Evolutionary conservation across 306 rosid species (phyloP).

Genomic region (Vigna angularis): DNA sequence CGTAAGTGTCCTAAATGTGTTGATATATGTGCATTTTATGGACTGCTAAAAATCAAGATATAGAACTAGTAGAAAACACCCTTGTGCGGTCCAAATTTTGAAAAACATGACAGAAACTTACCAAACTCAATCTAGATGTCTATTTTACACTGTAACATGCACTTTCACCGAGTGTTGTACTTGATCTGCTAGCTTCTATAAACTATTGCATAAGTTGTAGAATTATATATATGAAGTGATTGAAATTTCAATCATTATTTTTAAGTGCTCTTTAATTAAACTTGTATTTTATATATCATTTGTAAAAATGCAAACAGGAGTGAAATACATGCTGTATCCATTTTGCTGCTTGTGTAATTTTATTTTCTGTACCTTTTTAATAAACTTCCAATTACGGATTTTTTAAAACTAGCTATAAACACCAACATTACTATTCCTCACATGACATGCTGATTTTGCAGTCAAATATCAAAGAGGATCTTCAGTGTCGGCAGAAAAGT

Average conservation of each 20-base stretch:
- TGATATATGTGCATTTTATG: background rate
- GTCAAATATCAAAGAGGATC: too few relatives aligned
- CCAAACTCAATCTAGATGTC: background rate
- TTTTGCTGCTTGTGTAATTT: background rate
- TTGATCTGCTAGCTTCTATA: background rate
- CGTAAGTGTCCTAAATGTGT: slow-evolving; percentile 1
- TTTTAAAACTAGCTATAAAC: background rate
- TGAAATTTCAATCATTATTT: background rate
- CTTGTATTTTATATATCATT: background rate
- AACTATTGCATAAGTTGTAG: background rate
- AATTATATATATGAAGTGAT: background rate
- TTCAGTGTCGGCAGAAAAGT: too few relatives aligned
- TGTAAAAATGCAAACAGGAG: background rate
- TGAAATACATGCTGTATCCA: background rate
- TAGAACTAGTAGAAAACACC: background rate
- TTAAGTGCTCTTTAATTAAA: background rate
- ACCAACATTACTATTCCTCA: background rate
- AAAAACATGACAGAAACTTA: background rate
- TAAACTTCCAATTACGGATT: background rate
- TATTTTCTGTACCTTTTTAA: background rate
- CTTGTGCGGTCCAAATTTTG: too few relatives aligned
- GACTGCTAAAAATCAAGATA: background rate
- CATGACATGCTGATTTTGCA: background rate
- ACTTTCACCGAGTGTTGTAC: background rate
- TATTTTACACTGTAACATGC: background rate